Percentiles rank a stretch among this genome's conserved stretches.
These are phyloP conservation scores for Lentinula sp. DNA, from an alignment of 768 basidiomycete species.

Conservation along the genomic window DNA sequence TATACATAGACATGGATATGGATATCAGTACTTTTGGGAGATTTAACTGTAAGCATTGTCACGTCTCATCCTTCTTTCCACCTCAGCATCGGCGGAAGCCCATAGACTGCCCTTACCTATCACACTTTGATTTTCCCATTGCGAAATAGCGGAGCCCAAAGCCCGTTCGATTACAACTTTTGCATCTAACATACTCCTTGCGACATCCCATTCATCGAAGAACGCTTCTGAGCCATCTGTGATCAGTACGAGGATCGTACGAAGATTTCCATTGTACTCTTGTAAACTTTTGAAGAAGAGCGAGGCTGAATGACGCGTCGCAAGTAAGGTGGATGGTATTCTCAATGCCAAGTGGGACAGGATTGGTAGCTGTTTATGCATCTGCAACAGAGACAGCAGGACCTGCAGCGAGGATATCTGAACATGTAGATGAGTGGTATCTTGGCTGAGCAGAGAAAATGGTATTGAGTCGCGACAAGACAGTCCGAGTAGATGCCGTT, in stretches of 20 bases:
- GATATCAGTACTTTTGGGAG: background rate
- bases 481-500: conserved; percentile 27
- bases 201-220: background rate
- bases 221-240: background rate
- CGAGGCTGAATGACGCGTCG: background rate
- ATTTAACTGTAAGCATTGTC: background rate
- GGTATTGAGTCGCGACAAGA: conserved; percentile 31
- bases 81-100: background rate
- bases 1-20: background rate
- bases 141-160: background rate
- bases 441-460: conserved; percentile 19
- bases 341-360: conserved; percentile 24
- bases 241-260: background rate
- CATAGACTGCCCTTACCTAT: background rate
- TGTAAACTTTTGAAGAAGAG: background rate
- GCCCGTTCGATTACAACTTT: background rate
- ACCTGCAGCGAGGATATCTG: conserved; percentile 16
- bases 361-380: conserved; percentile 16
- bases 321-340: conserved; percentile 1
- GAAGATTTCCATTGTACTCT: background rate
- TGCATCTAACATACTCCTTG: background rate
- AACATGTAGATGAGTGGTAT: conserved; percentile 26
- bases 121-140: background rate
- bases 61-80: background rate
- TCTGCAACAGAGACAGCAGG: conserved; percentile 10